Conservation (phyloP, 768 basidiomycete species). For the Chalciporus pseudorubinellus region DNA sequence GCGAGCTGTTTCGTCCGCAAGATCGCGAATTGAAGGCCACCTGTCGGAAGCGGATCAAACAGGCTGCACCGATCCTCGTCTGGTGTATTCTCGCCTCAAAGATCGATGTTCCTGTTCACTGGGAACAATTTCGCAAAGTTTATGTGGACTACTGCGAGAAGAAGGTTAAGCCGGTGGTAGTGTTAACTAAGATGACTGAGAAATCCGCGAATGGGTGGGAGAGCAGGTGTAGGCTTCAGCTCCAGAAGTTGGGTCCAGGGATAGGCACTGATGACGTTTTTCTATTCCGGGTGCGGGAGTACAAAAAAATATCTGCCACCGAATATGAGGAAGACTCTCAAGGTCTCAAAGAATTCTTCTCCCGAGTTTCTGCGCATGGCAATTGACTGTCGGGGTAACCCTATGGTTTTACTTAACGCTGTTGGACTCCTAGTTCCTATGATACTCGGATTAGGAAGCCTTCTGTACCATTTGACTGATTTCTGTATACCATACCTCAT, state of each 20-base stretch:
- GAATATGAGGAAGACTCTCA: conserved; percentile 21
- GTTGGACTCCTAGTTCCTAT: too few relatives aligned
- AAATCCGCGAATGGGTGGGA: conserved; percentile 15
- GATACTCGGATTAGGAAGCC: too few relatives aligned
- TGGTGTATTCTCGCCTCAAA: conserved; percentile 32
- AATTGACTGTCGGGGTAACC: too few relatives aligned
- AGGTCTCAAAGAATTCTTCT: conserved; percentile 17
- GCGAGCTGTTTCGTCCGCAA: conserved; percentile 10
- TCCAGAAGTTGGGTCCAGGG: background rate
- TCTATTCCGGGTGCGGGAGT: conserved; percentile 18
- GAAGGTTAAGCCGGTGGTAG: conserved; percentile 25
- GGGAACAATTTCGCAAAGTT: conserved; percentile 27
- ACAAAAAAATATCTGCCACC: conserved; percentile 9
- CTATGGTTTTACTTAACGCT: too few relatives aligned
- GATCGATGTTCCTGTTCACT: conserved; percentile 26
- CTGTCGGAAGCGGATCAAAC: conserved; percentile 8
- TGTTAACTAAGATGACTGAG: conserved; percentile 25
- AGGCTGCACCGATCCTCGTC: conserved; percentile 17
- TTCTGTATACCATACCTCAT: too few relatives aligned
- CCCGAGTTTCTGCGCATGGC: conserved; percentile 7
- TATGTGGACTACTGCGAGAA: conserved; percentile 24
- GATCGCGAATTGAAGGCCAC: conserved; percentile 18
- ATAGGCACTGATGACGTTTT: background rate
- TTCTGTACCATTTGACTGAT: too few relatives aligned
- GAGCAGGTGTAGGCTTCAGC: conserved; percentile 18